Base-by-base conservation (phyloP, 2,329 filamentous ascomycete genomes). In the Orbilia brochopaga region DNA sequence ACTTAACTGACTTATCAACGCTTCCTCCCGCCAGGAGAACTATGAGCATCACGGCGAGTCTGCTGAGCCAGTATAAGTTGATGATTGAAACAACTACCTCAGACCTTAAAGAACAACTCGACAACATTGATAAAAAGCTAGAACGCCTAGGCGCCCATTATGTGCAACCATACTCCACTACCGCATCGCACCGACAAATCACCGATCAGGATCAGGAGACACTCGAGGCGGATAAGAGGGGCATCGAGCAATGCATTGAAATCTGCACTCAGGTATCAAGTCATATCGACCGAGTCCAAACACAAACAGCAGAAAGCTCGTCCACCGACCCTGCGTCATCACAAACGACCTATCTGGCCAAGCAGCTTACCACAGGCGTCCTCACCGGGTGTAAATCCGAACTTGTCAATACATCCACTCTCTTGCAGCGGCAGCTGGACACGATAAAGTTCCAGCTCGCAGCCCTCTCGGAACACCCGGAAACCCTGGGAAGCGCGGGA, bases 41-140 rank as follows among this genome's bases (percentile, higher is more conserved):
- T 74, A 78, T 78, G 35, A 66, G 77, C 15, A 62, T 78, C n/a
- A 78, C 78, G n/a, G 73, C 74, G 53, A 77, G 77, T 63, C 73
- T 76, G 54, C 74, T 80, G 60, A 69, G 78, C 40, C 59, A 75
- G 48, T 79, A 80, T 74, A 78, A 77, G 73, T 65, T 74, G n/a
- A 77, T 80, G 74, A 77, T 80, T 56, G 75, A 75, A 24, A 73
- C 77, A 58, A 76, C 79, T 10, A 78, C 76, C n/a, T 76, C 76
- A 57, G 78, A 79, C 60, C 77, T 80, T 46, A 75, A 79, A 60
- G 78, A 78, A 23, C 78, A 78, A 64, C 74, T 80, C 35, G 61
- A 77, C 64, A 72, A 75, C 21, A 78, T 79, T 30, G 74, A 78
- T 50, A 73, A 76, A 37, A 78, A 77, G 60, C 73, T 79, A 48